Evolutionary conservation across 2,329 filamentous ascomycete genomes (phyloP).

Genomic region (Sporothrix brasiliensis): DNA sequence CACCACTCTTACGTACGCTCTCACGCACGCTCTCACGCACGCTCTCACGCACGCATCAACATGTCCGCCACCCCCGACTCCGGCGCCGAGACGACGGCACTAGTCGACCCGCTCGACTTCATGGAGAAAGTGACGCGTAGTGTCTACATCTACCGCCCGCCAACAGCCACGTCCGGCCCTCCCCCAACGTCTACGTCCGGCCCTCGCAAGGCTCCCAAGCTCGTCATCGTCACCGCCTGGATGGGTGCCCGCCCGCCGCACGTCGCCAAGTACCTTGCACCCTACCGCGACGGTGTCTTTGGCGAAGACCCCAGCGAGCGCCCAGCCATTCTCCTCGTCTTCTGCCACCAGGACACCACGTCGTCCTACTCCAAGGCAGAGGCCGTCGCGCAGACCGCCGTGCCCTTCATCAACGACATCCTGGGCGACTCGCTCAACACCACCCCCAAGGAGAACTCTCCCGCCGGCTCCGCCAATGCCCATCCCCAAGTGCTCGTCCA

Average conservation of each 20-base stretch:
- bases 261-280: slow-evolving; percentile 55
- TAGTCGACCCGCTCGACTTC: slow-evolving; percentile 40
- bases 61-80: slow-evolving; percentile 13
- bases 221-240: slow-evolving; percentile 55
- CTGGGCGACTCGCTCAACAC: slow-evolving; percentile 27
- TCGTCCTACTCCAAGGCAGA: slow-evolving; percentile 43
- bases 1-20: too few species aligned
- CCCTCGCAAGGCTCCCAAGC: slow-evolving; percentile 44
- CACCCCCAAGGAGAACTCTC: background rate
- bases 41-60: background rate
- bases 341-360: slow-evolving; percentile 46
- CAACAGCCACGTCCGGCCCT: background rate
- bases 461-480: slow-evolving; percentile 38
- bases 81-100: slow-evolving; percentile 27
- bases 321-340: slow-evolving; percentile 52
- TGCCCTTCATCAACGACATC: slow-evolving; percentile 46
- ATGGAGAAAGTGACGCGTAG: slow-evolving; percentile 47
- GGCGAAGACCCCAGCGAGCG: slow-evolving; percentile 46
- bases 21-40: background rate
- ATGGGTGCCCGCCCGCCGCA: slow-evolving; percentile 55
- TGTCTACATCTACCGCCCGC: slow-evolving; percentile 45
- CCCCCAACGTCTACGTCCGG: background rate
- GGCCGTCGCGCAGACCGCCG: slow-evolving; percentile 46
- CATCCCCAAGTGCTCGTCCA: slow-evolving; percentile 49
- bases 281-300: slow-evolving; percentile 45